Percentiles rank a stretch among this genome's conserved stretches.
Conservation (phyloP, 768 basidiomycete genomes). For the Pleurotus giganteus region DNA sequence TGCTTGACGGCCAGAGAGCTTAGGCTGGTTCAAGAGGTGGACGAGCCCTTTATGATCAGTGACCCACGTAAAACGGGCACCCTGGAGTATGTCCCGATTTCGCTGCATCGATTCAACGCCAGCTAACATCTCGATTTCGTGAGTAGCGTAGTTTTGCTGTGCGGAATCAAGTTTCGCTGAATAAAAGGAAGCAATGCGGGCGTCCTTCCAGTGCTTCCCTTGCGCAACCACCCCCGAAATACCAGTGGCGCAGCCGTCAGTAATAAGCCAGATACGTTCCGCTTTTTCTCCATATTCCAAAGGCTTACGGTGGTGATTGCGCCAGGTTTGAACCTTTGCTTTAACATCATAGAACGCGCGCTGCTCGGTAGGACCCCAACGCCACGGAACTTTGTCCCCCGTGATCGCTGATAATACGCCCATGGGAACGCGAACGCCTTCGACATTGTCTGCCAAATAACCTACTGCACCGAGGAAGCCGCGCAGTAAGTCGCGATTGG, state of each 20-base stretch:
- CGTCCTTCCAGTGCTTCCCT: constrained; percentile 17
- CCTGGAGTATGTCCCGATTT: constrained; percentile 2
- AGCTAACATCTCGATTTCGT: constrained; percentile 20
- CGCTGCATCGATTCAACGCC: constrained; percentile 11
- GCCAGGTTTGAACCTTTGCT: constrained; percentile 2
- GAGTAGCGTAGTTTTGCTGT: too few relatives aligned
- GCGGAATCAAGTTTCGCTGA: constrained; percentile 20
- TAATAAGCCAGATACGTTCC: constrained; percentile 16
- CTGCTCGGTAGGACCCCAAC: constrained; percentile 5
- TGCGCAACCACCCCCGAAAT: constrained; percentile 13
- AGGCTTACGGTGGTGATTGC: constrained; percentile 6
- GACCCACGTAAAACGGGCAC: not conserved
- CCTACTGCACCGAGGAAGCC: too few relatives aligned
- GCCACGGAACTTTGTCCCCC: constrained; percentile 11
- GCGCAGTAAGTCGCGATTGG: constrained; percentile 21
- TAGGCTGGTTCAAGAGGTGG: constrained; percentile 8
- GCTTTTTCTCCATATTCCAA: constrained; percentile 12
- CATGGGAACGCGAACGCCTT: constrained; percentile 24
- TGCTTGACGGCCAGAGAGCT: constrained; percentile 9
- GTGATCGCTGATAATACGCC: constrained; percentile 18
- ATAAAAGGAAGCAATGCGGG: constrained; percentile 25
- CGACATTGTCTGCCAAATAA: constrained; percentile 21
- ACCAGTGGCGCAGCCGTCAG: constrained; percentile 18
- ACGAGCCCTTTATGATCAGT: constrained; percentile 13
- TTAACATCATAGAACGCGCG: constrained; percentile 27